Evolutionary conservation across 2,329 filamentous ascomycete species (phyloP), one percentile per base, ranked within the genome.

Genomic region (Botrytis galanthina): DNA sequence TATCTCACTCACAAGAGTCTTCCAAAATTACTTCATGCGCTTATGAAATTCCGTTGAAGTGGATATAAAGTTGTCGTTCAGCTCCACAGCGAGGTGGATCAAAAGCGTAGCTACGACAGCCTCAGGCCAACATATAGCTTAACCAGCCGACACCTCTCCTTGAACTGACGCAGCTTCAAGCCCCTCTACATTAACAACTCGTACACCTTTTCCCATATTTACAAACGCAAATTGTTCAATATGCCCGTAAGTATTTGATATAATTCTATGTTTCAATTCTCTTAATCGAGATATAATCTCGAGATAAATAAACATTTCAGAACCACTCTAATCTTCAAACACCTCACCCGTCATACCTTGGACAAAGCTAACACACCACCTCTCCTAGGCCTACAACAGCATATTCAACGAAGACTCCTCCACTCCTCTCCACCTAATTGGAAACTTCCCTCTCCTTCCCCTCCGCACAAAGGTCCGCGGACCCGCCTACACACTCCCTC

Each of bases 401-500:
- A 93, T 97, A 88, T 98, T 98, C 90, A 91, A 91, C 90, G 91
- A 83, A 85, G 95, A 89, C 89, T 94, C 88, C 86, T 91, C 78
- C 32, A 86, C 86, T 59, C 48, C 51, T 42, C 60, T 66, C 32
- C 86, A 86, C 73, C 84, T 87, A 78, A 85, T 91, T 87, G 94
- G 95, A 83, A 98, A 98, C 89, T 95, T 98, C 82, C 95, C 95
- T 35, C 90, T 98, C 78, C 91, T 98, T 71, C 95, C 96, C 1
- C 92, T 99, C 72, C 95, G 96, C 80, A 98, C 96, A 80, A 93
- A 94, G 83, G 97, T 94, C 76, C 93, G 96, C 76, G 96, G 96
- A n/a, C 96, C 96, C 61, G 95, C 95, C 78, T 95, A 97, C 85
- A 92, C 93, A 69, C 91, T 99, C 42, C 89, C 89, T 84, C 91